A percentile compares a stretch with the other conserved stretches of the same genome.
These are phyloP conservation scores for Rhododendron mucronatum DNA, from an alignment of 148 eudicot genomes.

Conservation along the genomic window DNA sequence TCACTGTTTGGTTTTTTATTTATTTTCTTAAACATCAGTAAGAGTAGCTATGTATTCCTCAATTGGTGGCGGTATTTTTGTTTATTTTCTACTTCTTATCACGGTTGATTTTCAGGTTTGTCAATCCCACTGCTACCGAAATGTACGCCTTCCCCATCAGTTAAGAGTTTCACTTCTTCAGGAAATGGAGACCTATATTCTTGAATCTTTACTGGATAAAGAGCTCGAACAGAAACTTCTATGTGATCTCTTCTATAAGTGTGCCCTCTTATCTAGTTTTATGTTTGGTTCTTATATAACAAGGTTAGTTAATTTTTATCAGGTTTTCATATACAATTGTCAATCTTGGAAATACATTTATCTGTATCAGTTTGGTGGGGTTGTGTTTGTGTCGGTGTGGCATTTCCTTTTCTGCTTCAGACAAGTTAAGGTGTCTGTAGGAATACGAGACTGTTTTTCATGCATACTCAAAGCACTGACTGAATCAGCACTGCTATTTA, in stretches of 20 bases:
- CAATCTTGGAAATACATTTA: not conserved
- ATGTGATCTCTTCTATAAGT: conserved; percentile 55
- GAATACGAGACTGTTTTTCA: not conserved
- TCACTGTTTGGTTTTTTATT: not conserved
- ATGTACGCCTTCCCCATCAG: conserved; percentile 66
- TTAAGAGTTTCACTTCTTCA: conserved; percentile 56
- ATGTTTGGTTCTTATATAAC: conserved; percentile 53
- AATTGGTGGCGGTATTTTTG: not conserved
- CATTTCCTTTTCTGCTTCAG: not conserved
- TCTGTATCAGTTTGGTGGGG: conserved; percentile 2
- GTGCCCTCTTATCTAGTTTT: conserved; percentile 65
- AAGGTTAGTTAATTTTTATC: conserved; percentile 41
- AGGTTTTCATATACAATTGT: not conserved
- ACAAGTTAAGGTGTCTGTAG: not conserved
- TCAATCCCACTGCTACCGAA: conserved; percentile 26
- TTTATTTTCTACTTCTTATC: conserved; percentile 8
- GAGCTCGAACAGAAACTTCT: conserved; percentile 45
- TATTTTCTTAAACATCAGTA: not conserved
- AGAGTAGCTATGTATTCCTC: not conserved
- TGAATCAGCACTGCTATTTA: not conserved
- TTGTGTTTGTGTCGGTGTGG: not conserved
- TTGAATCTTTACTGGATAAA: conserved; percentile 41
- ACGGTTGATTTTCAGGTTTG: conserved; percentile 27
- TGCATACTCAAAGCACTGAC: not conserved
- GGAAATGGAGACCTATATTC: conserved; percentile 72